Percentiles rank a stretch among this genome's conserved stretches.
Conservation (phyloP, 108 stramenopile genomes). For the Nitzschia palea region DNA sequence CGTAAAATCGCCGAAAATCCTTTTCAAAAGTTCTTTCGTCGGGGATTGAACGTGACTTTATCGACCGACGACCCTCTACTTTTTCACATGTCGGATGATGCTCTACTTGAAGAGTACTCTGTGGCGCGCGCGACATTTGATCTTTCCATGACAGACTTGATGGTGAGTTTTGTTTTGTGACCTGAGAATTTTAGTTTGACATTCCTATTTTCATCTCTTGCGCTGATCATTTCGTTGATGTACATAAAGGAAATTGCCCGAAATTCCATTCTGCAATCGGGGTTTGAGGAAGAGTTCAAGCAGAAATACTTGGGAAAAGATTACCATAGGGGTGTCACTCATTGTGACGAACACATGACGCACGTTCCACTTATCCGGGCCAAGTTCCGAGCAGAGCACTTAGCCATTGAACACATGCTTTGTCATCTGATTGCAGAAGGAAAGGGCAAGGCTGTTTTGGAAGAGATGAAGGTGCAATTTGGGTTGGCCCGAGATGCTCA, state of each 20-base stretch:
- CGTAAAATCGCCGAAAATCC: slow-evolving; percentile 92
- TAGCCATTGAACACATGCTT: slow-evolving; percentile 87
- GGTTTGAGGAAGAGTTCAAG: slow-evolving; percentile 94
- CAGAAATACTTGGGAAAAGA: slow-evolving; percentile 92
- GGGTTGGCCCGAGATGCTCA: slow-evolving; percentile 83
- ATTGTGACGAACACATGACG: slow-evolving; percentile 85
- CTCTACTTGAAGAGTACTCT: slow-evolving; percentile 97
- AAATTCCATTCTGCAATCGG: slow-evolving; percentile 94
- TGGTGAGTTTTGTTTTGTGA: slow-evolving; percentile 24
- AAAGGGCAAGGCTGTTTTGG: slow-evolving; percentile 74
- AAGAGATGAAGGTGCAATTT: slow-evolving; percentile 89
- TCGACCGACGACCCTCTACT: slow-evolving; percentile 98
- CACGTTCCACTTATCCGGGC: slow-evolving; percentile 88
- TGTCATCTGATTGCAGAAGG: slow-evolving; percentile 76
- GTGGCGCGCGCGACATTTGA: slow-evolving; percentile 96
- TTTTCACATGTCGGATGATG: slow-evolving; percentile 98
- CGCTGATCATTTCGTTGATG: background rate
- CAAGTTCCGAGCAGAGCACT: slow-evolving; percentile 88
- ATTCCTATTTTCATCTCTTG: background rate
- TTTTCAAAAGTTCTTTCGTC: slow-evolving; percentile 83
- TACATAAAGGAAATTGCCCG: slow-evolving; percentile 85
- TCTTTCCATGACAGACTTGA: slow-evolving; percentile 95
- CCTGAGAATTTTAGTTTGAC: background rate
- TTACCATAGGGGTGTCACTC: slow-evolving; percentile 78
- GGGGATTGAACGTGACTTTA: slow-evolving; percentile 94